phyloP scores from a whole-genome alignment of 1,139 yeast genomes.

The Lodderomyces theae region DNA sequence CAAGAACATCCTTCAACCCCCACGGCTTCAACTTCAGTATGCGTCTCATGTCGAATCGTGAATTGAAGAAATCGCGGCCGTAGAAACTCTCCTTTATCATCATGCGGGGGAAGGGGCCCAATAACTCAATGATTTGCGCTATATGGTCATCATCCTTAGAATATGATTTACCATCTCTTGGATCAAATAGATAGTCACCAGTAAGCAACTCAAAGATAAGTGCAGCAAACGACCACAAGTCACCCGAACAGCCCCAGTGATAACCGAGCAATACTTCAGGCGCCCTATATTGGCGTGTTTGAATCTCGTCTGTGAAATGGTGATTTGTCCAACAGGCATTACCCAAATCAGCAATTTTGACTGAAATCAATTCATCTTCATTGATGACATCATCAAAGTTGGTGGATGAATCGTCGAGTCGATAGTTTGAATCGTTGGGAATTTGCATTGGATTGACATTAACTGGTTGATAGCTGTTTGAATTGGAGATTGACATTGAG shows the following conservation, averaged over 20 bases:
- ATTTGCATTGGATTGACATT: slow-evolving; percentile 25
- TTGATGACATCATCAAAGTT: slow-evolving; percentile 25
- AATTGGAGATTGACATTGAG: slow-evolving; percentile 40
- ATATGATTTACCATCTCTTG: slow-evolving; percentile 46
- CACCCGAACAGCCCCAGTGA: slow-evolving; percentile 52
- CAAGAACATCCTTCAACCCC: slow-evolving; percentile 46
- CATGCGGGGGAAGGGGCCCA: slow-evolving; percentile 43
- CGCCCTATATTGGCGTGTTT: slow-evolving; percentile 48
- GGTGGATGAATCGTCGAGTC: slow-evolving; percentile 11
- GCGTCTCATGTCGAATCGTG: slow-evolving; percentile 56
- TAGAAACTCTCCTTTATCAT: slow-evolving; percentile 45
- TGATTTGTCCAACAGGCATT: slow-evolving; percentile 51
- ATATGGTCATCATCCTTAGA: slow-evolving; percentile 50
- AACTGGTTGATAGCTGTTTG: slow-evolving; percentile 23
- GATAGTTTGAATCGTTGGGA: slow-evolving; percentile 16
- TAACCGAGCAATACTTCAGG: slow-evolving; percentile 49
- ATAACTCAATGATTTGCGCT: slow-evolving; percentile 47
- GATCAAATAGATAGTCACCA: slow-evolving; percentile 50
- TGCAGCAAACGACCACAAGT: slow-evolving; percentile 50
- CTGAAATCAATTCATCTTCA: slow-evolving; percentile 47
- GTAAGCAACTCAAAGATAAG: slow-evolving; percentile 46
- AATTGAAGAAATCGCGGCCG: slow-evolving; percentile 44
- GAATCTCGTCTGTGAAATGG: slow-evolving; percentile 51
- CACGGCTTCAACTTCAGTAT: slow-evolving; percentile 53
- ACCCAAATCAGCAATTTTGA: slow-evolving; percentile 50